A percentile compares a stretch with the other conserved stretches of the same genome.
These are phyloP conservation scores for Alternaria viburni DNA, from an alignment of 2,329 filamentous ascomycete species.

Conservation along the genomic window DNA sequence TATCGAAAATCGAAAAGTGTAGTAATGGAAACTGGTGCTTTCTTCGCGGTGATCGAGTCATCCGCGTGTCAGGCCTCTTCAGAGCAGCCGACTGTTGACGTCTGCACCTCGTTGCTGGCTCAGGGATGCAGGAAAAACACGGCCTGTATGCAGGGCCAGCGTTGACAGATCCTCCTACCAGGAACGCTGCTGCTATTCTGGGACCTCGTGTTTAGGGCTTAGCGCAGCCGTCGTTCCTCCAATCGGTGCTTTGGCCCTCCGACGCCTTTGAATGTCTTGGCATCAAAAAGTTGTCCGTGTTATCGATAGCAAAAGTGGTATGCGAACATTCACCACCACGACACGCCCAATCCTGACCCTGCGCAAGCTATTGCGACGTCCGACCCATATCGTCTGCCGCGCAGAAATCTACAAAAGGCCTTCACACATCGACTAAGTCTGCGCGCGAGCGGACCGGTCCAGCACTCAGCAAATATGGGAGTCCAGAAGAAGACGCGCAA, in stretches of 20 bases:
- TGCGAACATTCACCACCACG: constrained; percentile 5
- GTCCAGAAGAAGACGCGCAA: constrained; percentile 90
- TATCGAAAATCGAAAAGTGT: neutral
- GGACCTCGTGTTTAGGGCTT: constrained; percentile 2
- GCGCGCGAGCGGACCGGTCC: neutral
- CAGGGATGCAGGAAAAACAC: constrained; percentile 8
- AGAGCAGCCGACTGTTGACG: constrained; percentile 1
- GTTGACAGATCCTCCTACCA: constrained; percentile 2
- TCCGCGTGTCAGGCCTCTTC: neutral
- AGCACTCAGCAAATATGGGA: constrained; percentile 67
- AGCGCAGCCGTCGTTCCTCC: neutral
- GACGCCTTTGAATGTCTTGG: neutral
- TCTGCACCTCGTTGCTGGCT: constrained; percentile 5
- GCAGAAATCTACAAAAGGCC: neutral
- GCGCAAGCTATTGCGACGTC: constrained; percentile 1
- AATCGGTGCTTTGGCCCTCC: neutral
- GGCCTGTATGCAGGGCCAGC: constrained; percentile 7
- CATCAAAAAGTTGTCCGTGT: constrained; percentile 10
- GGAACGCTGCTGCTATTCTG: constrained; percentile 13
- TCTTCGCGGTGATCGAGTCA: neutral
- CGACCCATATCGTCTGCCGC: neutral
- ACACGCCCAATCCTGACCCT: neutral
- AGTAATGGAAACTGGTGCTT: neutral
- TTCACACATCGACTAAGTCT: neutral
- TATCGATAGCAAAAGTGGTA: constrained; percentile 6